phyloP scores from a whole-genome alignment of 768 basidiomycete genomes.

The Trametes coccinea region DNA sequence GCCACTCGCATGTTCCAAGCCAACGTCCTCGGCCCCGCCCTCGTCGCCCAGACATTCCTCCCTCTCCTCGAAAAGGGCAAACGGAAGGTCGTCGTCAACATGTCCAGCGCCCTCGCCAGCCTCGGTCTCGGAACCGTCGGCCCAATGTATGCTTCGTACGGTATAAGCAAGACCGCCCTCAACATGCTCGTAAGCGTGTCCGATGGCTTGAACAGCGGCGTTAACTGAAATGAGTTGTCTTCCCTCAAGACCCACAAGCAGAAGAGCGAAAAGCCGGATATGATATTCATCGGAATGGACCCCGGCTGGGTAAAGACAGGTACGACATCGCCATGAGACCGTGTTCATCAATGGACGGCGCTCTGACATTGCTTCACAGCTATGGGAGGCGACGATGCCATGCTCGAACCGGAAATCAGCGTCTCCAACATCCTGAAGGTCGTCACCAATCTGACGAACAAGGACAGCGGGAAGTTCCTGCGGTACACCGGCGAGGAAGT shows the following conservation, averaged over 20 bases:
- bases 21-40: slow-evolving; percentile 39
- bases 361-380: slow-evolving; percentile 2
- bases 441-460: neutral
- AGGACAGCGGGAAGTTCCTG: slow-evolving; percentile 18
- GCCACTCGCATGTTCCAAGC: slow-evolving; percentile 29
- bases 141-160: slow-evolving; percentile 31
- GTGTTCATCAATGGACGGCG: neutral
- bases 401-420: slow-evolving; percentile 13
- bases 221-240: neutral
- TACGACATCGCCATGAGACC: neutral
- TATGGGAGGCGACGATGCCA: slow-evolving; percentile 19
- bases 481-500: slow-evolving; percentile 12
- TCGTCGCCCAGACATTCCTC: slow-evolving; percentile 34
- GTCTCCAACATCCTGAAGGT: slow-evolving; percentile 14
- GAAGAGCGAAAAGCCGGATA: slow-evolving; percentile 14
- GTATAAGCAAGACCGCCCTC: slow-evolving; percentile 37
- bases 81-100: slow-evolving; percentile 36
- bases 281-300: slow-evolving; percentile 14
- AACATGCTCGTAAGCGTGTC: slow-evolving; percentile 19
- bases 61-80: slow-evolving; percentile 35
- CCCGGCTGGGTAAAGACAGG: slow-evolving; percentile 26
- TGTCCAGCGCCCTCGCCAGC: slow-evolving; percentile 35
- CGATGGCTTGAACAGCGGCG: neutral
- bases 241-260: slow-evolving; percentile 22
- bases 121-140: slow-evolving; percentile 32